Base-by-base conservation (phyloP, 106 monocot genomes). In the Allium fistulosum region DNA sequence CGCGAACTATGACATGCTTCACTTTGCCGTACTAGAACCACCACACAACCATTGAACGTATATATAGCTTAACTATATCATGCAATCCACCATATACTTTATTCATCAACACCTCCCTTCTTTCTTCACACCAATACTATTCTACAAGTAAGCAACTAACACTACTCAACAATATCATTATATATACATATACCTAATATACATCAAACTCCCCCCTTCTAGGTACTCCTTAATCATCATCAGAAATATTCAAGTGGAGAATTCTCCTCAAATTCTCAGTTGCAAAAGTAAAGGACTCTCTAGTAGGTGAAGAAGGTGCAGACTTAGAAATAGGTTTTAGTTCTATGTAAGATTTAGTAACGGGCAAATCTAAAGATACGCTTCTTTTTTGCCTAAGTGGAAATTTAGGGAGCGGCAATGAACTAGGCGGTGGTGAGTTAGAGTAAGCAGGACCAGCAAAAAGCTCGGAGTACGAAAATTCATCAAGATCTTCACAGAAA, bases 371-470 rank as follows among this genome's bases (percentile, higher is more conserved):
- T 49, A 85, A 64, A 7, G 85, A 85, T 13, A 73, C 26, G 57
- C 73, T 76, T 10, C 80, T 69, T 57, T 88, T 84, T 67, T 77
- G 83, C 10, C 75, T 75, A 48, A 90, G 85, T 3, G 80, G 79
- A 78, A 90, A 86, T 45, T 83, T 90, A 26, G 90, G 90, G 9
- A 86, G 80, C 2, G 90, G 86, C 51, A 90, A 56, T 9, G 85
- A 90, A 66, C 90, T 90, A 18, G 90, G 90, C 22, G 83, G 76
- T 10, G 90, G 90, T 26, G 90, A 90, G 69, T 83, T 90, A 0
- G 85, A 78, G 80, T 81, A 90, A 2, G 86, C 62, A 10, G 81
- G 83, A 16, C 90, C 90, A 6, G 90, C 86, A 80, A 82, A 90
- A 10, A 83, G 83, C 68, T 90, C 90, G n/a, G 73, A 73, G 61